Conservation (phyloP, 2,329 filamentous ascomycete species). For the Verticillium dahliae region DNA sequence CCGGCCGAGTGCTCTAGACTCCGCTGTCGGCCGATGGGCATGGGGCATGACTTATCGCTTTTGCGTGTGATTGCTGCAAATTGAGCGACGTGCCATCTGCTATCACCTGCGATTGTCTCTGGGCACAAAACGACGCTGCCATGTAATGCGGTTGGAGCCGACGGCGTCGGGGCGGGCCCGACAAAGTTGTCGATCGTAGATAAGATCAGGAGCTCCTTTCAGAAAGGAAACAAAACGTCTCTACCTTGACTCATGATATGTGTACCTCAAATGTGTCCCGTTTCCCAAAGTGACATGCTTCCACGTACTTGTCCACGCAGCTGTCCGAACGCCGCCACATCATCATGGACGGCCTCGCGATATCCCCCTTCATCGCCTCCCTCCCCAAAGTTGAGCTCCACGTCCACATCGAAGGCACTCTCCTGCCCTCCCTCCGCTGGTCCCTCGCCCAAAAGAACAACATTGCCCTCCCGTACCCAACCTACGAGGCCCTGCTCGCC, state of each 20-base stretch:
- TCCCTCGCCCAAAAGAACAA: slow-evolving; percentile 59
- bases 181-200: not conserved
- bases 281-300: no score
- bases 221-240: not conserved
- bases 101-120: not conserved
- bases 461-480: slow-evolving; percentile 60
- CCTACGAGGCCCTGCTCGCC: slow-evolving; percentile 47
- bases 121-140: not conserved
- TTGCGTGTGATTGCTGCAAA: not conserved
- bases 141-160: not conserved
- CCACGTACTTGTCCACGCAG: no score
- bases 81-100: no score
- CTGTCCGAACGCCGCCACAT: not conserved
- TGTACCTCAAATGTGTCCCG: no score
- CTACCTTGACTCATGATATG: not conserved
- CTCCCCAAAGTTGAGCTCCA: slow-evolving; percentile 80
- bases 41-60: not conserved
- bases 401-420: slow-evolving; percentile 71
- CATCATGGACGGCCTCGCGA: slow-evolving; percentile 20
- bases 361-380: slow-evolving; percentile 46
- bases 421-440: slow-evolving; percentile 66
- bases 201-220: not conserved
- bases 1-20: not conserved
- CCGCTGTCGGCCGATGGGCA: not conserved
- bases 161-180: not conserved